Evolutionary conservation across 331 rosid genomes (phyloP), one percentile per base, ranked within the genome.

Genomic region (Malus hybrid): DNA sequence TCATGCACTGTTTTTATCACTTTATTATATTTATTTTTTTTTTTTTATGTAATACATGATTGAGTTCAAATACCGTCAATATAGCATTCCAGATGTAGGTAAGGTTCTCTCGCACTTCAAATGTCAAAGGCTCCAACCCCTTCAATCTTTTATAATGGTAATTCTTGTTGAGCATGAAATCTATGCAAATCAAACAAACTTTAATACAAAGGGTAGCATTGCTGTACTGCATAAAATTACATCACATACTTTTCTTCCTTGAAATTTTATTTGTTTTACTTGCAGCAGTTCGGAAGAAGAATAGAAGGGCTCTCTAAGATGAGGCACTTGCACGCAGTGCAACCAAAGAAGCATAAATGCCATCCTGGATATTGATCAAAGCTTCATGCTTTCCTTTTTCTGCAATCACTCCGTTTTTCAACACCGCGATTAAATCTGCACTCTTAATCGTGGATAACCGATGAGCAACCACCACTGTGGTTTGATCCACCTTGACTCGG

Each of bases 381-480:
- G 56, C 32, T 15, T 82, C 90, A 73, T 87, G 90, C 77, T 73
- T 80, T 73, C 90, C 90, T 33, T 87, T 82, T 80, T 87, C 90
- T 66, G 83, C 88, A 10, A 87, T 78, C 1, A 75, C 88, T 9
- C 90, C 88, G 65, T 87, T 84, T 44, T 87, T 87, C 2, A 87
- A 82, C 42, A 87, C 86, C 0, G 86, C 85, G 8, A 87, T 87
- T 29, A 84, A 31, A 71, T 87, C 88, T 2, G 86, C 90, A 61
- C 57, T 78, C 48, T 82, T 84, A 15, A 87, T 79, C 5, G 88
- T 82, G 20, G 86, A 74, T 32, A 87, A 72, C 15, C 90, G 77
- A 65, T 87, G 90, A 12, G 90, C 90, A 36, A 87, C 83, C 18
- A 87, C 78, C 28, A 87, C 67, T 6, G 86, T 87, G 71, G 90